Percentiles rank a stretch among this genome's conserved stretches.
phyloP scores from a whole-genome alignment of 306 rosid genomes.

The Vigna reflexopilosa region DNA sequence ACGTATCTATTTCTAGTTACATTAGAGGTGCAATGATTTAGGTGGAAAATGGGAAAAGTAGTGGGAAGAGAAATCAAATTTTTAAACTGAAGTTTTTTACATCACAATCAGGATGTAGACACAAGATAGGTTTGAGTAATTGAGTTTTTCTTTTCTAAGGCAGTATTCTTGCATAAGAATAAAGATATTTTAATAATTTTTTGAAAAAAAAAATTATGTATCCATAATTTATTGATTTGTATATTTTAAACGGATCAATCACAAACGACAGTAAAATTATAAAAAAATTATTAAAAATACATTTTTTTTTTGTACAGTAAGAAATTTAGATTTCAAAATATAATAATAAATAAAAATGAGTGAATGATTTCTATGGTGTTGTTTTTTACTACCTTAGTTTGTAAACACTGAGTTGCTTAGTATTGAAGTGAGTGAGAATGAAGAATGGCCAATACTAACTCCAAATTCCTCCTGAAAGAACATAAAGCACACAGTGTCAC shows the following conservation, averaged over 20 bases:
- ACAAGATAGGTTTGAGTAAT: background rate
- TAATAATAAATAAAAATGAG: too few relatives aligned
- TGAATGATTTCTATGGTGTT: too few relatives aligned
- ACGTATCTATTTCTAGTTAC: background rate
- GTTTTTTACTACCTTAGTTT: background rate
- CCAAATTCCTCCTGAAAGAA: background rate
- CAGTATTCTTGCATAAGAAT: too few relatives aligned
- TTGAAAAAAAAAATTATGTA: too few relatives aligned
- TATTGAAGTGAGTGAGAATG: background rate
- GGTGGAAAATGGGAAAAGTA: background rate
- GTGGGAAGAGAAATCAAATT: background rate
- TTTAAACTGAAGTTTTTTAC: background rate
- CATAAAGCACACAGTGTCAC: slow-evolving; percentile 4
- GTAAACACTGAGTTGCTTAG: background rate
- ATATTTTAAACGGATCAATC: too few relatives aligned
- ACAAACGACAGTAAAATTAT: too few relatives aligned
- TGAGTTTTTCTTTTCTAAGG: background rate
- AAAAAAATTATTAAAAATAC: too few relatives aligned
- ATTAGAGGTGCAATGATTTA: background rate
- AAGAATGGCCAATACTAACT: background rate
- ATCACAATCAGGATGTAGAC: background rate
- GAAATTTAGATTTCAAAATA: too few relatives aligned
- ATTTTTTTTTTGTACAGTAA: too few relatives aligned
- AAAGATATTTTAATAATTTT: too few relatives aligned
- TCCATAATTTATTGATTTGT: too few relatives aligned